A percentile compares a stretch with the other conserved stretches of the same genome.
These are phyloP conservation scores for Kondoa subrosea DNA, from an alignment of 768 basidiomycete genomes.

Conservation along the genomic window DNA sequence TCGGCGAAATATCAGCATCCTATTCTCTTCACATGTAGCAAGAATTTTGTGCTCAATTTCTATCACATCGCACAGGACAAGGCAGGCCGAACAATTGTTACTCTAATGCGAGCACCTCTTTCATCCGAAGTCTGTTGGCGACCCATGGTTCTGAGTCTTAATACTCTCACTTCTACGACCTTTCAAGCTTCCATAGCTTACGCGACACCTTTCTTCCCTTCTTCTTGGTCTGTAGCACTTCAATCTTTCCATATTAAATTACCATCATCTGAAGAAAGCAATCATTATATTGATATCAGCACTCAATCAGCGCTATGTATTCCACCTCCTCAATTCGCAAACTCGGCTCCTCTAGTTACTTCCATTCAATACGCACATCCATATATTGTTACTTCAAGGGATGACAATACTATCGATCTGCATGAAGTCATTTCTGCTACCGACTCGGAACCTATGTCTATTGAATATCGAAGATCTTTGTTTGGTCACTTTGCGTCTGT, in stretches of 20 bases:
- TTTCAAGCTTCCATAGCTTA: constrained; percentile 4
- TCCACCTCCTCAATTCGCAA: not conserved
- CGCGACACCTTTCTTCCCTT: constrained; percentile 8
- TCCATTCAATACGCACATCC: not conserved
- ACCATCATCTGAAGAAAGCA: not conserved
- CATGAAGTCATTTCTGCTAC: constrained; percentile 2
- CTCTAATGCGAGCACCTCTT: not conserved
- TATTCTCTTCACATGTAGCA: not conserved
- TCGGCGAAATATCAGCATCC: not conserved
- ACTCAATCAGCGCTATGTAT: constrained; percentile 1
- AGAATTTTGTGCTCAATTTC: not conserved
- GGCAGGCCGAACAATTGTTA: not conserved
- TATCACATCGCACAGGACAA: not conserved
- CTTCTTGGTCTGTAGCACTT: not conserved
- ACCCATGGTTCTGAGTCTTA: not conserved
- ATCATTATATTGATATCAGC: not conserved
- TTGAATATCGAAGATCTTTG: not conserved
- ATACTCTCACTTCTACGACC: not conserved
- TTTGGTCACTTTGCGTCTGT: constrained; percentile 3
- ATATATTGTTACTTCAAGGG: not conserved
- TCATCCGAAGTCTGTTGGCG: not conserved
- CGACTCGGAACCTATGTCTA: not conserved
- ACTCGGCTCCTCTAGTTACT: not conserved
- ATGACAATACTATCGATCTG: constrained; percentile 6
- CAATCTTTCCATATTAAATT: not conserved